Evolutionary conservation across 768 basidiomycete species (phyloP).

Genomic region (Agrocybe praecox): DNA sequence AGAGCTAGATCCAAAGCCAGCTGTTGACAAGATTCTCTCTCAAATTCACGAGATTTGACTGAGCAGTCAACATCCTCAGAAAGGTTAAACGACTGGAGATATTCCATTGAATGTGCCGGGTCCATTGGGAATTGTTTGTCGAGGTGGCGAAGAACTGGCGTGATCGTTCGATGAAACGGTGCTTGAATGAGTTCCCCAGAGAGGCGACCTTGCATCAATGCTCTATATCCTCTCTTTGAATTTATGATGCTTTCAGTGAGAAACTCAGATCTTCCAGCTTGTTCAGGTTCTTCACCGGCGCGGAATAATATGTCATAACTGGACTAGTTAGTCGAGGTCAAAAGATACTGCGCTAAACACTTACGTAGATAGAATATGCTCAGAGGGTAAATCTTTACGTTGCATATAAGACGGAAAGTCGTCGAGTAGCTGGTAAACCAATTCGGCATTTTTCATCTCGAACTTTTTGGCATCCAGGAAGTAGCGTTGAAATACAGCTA

Average conservation of each 20-base stretch:
- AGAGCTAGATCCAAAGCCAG: conserved; percentile 65
- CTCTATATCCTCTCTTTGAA: conserved; percentile 53
- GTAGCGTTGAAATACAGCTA: conserved; percentile 43
- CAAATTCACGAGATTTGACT: conserved; percentile 41
- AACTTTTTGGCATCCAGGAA: conserved; percentile 30
- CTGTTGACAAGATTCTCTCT: conserved; percentile 60
- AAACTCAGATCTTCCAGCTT: conserved; percentile 55
- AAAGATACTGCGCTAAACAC: conserved; percentile 6
- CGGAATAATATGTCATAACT: conserved; percentile 69
- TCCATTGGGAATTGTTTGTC: conserved; percentile 39
- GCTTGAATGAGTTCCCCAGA: conserved; percentile 40
- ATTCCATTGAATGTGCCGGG: conserved; percentile 33
- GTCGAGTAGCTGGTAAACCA: conserved; percentile 52
- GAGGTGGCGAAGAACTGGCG: conserved; percentile 43
- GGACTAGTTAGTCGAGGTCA: conserved; percentile 2
- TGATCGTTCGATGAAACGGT: conserved; percentile 57
- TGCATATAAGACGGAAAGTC: conserved; percentile 61
- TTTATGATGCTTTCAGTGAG: conserved; percentile 56
- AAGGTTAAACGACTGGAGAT: conserved; percentile 48
- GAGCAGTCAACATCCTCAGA: conserved; percentile 36
- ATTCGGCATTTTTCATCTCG: conserved; percentile 33
- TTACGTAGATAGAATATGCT: conserved; percentile 67
- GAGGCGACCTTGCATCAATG: conserved; percentile 50
- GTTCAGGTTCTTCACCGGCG: conserved; percentile 48
- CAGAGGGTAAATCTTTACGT: conserved; percentile 44